phyloP scores from a whole-genome alignment of 768 basidiomycete species.

The Pholiota microspora region DNA sequence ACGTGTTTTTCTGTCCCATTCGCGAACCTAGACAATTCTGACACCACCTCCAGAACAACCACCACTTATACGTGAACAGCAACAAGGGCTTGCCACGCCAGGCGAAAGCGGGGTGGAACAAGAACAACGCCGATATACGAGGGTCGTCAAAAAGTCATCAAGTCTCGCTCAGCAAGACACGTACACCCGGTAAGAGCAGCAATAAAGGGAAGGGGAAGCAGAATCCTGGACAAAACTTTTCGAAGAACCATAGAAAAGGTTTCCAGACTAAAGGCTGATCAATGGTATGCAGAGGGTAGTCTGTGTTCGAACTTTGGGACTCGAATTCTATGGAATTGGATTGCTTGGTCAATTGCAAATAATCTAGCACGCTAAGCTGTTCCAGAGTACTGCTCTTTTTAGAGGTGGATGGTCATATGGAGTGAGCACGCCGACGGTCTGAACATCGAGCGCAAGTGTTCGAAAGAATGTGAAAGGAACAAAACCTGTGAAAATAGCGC shows the following conservation, averaged over 20 bases:
- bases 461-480: no score
- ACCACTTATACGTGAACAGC: conserved; percentile 9
- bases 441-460: no score
- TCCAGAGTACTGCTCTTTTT: no score
- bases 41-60: neutral
- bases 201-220: conserved; percentile 6
- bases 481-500: no score
- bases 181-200: conserved; percentile 2
- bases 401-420: no score
- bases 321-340: no score
- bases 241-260: conserved; percentile 7
- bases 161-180: neutral
- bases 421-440: no score
- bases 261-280: conserved; percentile 4
- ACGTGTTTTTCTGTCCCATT: neutral
- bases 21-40: no score
- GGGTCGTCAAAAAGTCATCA: neutral
- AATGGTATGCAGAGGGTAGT: no score
- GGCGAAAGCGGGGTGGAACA: neutral
- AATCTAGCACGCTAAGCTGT: no score
- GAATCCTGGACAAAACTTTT: neutral
- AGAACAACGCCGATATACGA: conserved; percentile 7
- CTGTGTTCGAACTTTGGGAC: no score
- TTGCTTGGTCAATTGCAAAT: no score
- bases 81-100: conserved; percentile 4